phyloP scores from a whole-genome alignment of 768 basidiomycete genomes.

The Mycena filopes region DNA sequence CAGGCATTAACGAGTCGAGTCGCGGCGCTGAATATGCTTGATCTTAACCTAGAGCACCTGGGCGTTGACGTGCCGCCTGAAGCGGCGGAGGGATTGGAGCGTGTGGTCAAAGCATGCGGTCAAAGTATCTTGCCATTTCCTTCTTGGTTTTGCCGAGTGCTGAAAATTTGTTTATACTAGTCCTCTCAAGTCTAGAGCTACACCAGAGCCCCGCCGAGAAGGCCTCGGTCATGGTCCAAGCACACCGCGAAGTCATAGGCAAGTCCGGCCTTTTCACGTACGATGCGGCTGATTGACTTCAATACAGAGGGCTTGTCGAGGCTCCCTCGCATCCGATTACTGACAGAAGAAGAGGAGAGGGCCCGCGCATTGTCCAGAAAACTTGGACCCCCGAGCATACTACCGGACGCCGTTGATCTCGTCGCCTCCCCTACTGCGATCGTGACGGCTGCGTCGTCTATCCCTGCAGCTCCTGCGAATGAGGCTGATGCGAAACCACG shows the following conservation, averaged over 20 bases:
- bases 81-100: constrained; percentile 61
- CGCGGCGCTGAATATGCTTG: constrained; percentile 91
- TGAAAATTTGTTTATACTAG: constrained; percentile 26
- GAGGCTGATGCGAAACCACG: constrained; percentile 5
- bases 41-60: constrained; percentile 88
- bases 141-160: not conserved
- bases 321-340: constrained; percentile 79
- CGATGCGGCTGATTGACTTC: not conserved
- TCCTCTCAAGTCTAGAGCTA: constrained; percentile 51
- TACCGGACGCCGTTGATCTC: constrained; percentile 16
- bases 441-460: constrained; percentile 3
- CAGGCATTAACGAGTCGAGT: constrained; percentile 90
- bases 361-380: constrained; percentile 41
- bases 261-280: constrained; percentile 37
- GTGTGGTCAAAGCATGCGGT: constrained; percentile 79
- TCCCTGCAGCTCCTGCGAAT: constrained; percentile 2
- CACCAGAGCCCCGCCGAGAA: constrained; percentile 78
- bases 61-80: constrained; percentile 80
- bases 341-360: constrained; percentile 64
- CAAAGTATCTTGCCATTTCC: constrained; percentile 64
- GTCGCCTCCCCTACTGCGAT: constrained; percentile 12
- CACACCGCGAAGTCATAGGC: constrained; percentile 91
- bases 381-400: constrained; percentile 12
- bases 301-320: constrained; percentile 76
- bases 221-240: constrained; percentile 79